Percentiles rank a stretch among this genome's conserved stretches.
Evolutionary conservation across 2,329 filamentous ascomycete species (phyloP).

Genomic region (Uncinocarpus reesii): DNA sequence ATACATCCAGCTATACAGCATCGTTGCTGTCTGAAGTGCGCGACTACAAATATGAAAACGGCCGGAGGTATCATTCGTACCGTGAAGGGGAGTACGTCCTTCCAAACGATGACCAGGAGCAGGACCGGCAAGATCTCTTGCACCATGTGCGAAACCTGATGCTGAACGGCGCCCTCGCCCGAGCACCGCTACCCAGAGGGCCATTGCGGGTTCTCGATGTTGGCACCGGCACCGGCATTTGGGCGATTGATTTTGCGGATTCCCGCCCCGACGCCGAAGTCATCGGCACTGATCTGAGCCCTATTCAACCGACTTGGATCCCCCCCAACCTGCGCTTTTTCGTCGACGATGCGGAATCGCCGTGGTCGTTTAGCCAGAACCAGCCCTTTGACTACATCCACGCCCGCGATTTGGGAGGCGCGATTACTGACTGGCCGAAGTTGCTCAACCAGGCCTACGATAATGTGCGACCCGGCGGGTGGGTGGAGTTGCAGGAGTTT

Average conservation of each 20-base stretch:
- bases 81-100: constrained; percentile 6
- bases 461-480: constrained; percentile 40
- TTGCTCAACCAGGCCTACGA: constrained; percentile 5
- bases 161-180: constrained; percentile 26
- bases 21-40: background rate
- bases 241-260: constrained; percentile 41
- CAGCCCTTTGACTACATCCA: constrained; percentile 49
- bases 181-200: constrained; percentile 28
- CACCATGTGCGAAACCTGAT: constrained; percentile 42
- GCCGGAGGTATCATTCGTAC: constrained; percentile 2
- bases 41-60: background rate
- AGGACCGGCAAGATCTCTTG: constrained; percentile 36
- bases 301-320: constrained; percentile 29
- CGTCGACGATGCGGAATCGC: constrained; percentile 52
- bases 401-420: constrained; percentile 41
- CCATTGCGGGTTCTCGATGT: constrained; percentile 41
- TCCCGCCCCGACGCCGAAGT: constrained; percentile 29
- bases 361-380: constrained; percentile 45
- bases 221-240: constrained; percentile 38
- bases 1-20: constrained; percentile 16
- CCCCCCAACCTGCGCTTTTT: constrained; percentile 53
- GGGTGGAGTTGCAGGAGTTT: constrained; percentile 35
- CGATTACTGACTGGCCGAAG: constrained; percentile 43
- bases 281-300: constrained; percentile 27
- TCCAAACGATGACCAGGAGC: constrained; percentile 15